These are phyloP conservation scores for Boletus coccyginus DNA, from an alignment of 768 basidiomycete genomes.

Conservation along the genomic window DNA sequence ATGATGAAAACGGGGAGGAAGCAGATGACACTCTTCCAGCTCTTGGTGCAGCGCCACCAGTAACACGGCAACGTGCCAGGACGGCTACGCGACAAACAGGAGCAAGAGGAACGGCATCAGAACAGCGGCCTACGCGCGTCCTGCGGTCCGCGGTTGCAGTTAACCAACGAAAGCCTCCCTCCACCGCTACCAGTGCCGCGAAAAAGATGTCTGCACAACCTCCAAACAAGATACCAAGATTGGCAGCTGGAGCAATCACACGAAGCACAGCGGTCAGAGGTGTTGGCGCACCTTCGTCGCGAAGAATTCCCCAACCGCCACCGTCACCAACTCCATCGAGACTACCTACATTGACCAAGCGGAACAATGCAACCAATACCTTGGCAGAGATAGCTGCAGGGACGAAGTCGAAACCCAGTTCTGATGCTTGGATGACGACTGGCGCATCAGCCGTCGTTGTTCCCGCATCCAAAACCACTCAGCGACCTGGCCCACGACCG, in stretches of 20 bases:
- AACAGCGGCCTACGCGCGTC: slow-evolving; percentile 71
- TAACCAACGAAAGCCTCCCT: slow-evolving; percentile 53
- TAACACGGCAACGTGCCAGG: slow-evolving; percentile 30
- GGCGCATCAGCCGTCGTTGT: slow-evolving; percentile 67
- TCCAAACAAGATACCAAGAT: slow-evolving; percentile 66
- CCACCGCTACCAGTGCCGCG: slow-evolving; percentile 32
- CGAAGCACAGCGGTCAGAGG: slow-evolving; percentile 44
- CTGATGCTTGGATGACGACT: slow-evolving; percentile 76
- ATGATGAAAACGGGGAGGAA: slow-evolving; percentile 57
- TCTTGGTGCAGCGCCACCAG: slow-evolving; percentile 48
- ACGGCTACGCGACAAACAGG: slow-evolving; percentile 39
- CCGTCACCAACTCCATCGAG: slow-evolving; percentile 73
- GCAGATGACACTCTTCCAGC: slow-evolving; percentile 63
- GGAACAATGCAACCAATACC: slow-evolving; percentile 42
- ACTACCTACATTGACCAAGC: slow-evolving; percentile 69
- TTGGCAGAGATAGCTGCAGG: slow-evolving; percentile 49
- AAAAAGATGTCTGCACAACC: slow-evolving; percentile 46
- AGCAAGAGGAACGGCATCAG: slow-evolving; percentile 59
- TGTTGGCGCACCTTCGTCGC: slow-evolving; percentile 30
- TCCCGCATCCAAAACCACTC: slow-evolving; percentile 62
- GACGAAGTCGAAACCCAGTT: slow-evolving; percentile 35
- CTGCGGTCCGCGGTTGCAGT: slow-evolving; percentile 65
- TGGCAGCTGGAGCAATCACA: slow-evolving; percentile 52
- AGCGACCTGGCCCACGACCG: slow-evolving; percentile 69
- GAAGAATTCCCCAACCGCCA: slow-evolving; percentile 43